Evolutionary conservation across 202 grass and related monocot genomes (phyloP), one percentile per base, ranked within the genome.

Genomic region (Zizania palustris): DNA sequence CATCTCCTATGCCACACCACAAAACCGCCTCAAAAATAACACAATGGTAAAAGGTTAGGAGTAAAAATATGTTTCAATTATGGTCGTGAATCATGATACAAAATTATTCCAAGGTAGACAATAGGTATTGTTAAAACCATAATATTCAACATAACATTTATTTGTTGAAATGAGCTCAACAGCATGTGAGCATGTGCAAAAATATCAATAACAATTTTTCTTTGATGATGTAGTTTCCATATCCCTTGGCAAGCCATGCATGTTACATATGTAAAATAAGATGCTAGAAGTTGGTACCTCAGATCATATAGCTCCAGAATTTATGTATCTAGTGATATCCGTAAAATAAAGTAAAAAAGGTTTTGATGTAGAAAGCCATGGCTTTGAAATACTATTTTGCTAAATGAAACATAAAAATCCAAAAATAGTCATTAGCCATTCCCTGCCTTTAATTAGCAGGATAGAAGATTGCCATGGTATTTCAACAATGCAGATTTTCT

Each of bases 241-340:
- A 79, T 69, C 41, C 42, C 68, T 65, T 72, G 20, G 49, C 15
- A 70, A 65, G 51, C 13, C 36, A 80, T 45, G 54, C 36, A 77
- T 67, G 37, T 1, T 7, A 38, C 21, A 20, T 45, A 78, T 43
- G 20, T 57, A 80, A 43, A 75, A 80, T 51, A 63, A 74, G 28
- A 80, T 81, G 61, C 67, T 69, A 42, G 33, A 28, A 77, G 46
- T 11, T 56, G 13, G 62, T 97, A 97, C 94, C 91, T 97, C 87
- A 5, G 87, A 75, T 85, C 85, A 82, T 78, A 88, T 75, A 75
- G 85, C 86, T 76, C 83, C 74, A 73, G 77, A 84, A 80, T 84
- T 93, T 46, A 93, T 85, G 62, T 81, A 90, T 86, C 80, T 82
- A 34, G 94, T 85, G 82, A 97, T 88, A 88, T 92, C 89, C 92